A percentile compares a stretch with the other conserved stretches of the same genome.
Evolutionary conservation across 2,329 filamentous ascomycete species (phyloP).

Genomic region (Conoideocrella luteorostrata): DNA sequence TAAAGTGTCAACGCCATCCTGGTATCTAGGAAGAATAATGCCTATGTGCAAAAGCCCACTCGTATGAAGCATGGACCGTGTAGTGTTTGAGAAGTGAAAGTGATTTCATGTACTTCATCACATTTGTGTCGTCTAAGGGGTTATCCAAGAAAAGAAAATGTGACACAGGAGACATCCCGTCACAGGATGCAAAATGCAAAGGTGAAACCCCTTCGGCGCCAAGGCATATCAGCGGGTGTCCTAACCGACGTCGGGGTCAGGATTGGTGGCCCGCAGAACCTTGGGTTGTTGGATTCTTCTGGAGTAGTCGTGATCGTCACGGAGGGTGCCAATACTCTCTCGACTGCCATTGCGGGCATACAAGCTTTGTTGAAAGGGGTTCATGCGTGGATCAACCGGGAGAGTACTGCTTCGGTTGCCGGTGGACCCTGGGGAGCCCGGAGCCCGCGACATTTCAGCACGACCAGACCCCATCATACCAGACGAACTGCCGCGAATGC

Average conservation of each 20-base stretch:
- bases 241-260: constrained; percentile 38
- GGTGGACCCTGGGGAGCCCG: constrained; percentile 28
- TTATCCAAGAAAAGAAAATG: constrained; percentile 14
- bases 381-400: constrained; percentile 56
- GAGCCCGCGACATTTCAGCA: constrained; percentile 33
- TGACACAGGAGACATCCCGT: not conserved
- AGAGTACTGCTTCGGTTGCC: constrained; percentile 47
- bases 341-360: constrained; percentile 54
- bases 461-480: constrained; percentile 40
- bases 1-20: constrained; percentile 30
- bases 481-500: constrained; percentile 44
- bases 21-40: constrained; percentile 28
- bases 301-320: constrained; percentile 61
- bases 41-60: constrained; percentile 7
- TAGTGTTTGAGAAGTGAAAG: constrained; percentile 15
- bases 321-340: constrained; percentile 57
- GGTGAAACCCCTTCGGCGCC: too few relatives aligned
- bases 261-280: constrained; percentile 57
- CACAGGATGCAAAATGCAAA: constrained; percentile 1
- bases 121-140: constrained; percentile 17
- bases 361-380: constrained; percentile 51
- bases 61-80: not conserved
- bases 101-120: constrained; percentile 28
- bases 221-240: too few relatives aligned
- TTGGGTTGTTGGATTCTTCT: constrained; percentile 49